A percentile compares a stretch with the other conserved stretches of the same genome.
Conservation (phyloP, 2,329 filamentous ascomycete species). For the Fusarium nematophilum region DNA sequence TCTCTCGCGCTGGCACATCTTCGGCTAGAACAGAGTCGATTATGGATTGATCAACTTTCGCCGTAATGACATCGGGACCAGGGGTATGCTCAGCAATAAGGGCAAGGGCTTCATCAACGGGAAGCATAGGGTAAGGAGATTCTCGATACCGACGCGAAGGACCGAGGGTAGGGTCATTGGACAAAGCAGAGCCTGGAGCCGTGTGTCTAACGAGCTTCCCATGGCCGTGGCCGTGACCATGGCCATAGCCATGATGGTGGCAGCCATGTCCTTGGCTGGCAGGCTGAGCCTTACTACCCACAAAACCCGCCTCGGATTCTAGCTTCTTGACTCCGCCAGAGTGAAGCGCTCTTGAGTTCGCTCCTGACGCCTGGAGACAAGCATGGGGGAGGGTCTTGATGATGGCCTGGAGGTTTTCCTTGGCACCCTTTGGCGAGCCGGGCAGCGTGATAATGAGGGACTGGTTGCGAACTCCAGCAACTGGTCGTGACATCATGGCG, state of each 20-base stretch:
- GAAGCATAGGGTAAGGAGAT: conserved; percentile 93
- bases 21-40: conserved; percentile 85
- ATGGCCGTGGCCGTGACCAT: conserved; percentile 70
- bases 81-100: conserved; percentile 82
- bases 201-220: conserved; percentile 80
- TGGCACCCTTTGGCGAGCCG: conserved; percentile 94
- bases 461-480: conserved; percentile 85
- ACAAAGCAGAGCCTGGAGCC: conserved; percentile 66
- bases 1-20: conserved; percentile 81
- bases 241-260: conserved; percentile 61
- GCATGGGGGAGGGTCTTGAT: conserved; percentile 94
- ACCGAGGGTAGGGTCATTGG: conserved; percentile 70
- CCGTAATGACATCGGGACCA: conserved; percentile 64
- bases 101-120: conserved; percentile 82
- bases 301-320: conserved; percentile 82
- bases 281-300: conserved; percentile 45
- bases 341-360: conserved; percentile 83
- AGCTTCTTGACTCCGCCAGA: conserved; percentile 84
- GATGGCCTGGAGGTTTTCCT: conserved; percentile 90
- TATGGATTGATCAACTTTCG: conserved; percentile 72
- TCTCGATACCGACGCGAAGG: conserved; percentile 80
- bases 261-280: conserved; percentile 61
- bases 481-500: conserved; percentile 95
- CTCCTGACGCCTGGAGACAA: conserved; percentile 88
- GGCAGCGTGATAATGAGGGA: conserved; percentile 90